Conservation (phyloP, 805 yeast genomes). For the Henningerozyma blattae region DNA sequence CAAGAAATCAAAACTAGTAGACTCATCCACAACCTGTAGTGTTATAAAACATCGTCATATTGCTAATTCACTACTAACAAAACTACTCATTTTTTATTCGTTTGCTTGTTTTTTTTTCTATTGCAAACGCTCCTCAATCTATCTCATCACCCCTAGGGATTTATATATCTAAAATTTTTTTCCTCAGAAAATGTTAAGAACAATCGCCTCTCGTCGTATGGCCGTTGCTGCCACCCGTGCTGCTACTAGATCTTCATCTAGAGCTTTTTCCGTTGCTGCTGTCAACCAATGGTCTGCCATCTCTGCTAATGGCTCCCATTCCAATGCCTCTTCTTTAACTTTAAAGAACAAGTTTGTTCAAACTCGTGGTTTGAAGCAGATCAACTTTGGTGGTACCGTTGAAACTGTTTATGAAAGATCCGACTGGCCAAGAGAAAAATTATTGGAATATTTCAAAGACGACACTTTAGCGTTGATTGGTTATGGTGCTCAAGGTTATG, state of each 20-base stretch:
- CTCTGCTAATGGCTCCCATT: not conserved
- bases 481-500: conserved; percentile 99
- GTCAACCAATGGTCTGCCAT: not conserved
- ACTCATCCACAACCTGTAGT: too few relatives aligned
- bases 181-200: conserved; percentile 28
- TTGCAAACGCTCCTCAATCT: too few relatives aligned
- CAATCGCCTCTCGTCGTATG: conserved; percentile 25
- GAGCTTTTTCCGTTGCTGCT: conserved; percentile 5
- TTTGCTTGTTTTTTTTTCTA: too few relatives aligned
- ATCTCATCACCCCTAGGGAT: too few relatives aligned
- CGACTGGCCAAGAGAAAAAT: conserved; percentile 99
- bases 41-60: too few relatives aligned
- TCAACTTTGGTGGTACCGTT: conserved; percentile 91
- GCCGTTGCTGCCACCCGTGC: conserved; percentile 41
- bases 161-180: too few relatives aligned
- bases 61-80: too few relatives aligned
- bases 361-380: conserved; percentile 87
- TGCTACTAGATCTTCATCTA: conserved; percentile 36
- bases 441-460: conserved; percentile 91
- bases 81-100: too few relatives aligned
- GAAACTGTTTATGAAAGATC: conserved; percentile 97
- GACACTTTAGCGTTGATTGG: conserved; percentile 97
- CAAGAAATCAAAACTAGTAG: too few relatives aligned
- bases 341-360: not conserved
- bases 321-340: not conserved